Conservation (phyloP, 2,329 filamentous ascomycete genomes). For the Fusarium sp. region DNA sequence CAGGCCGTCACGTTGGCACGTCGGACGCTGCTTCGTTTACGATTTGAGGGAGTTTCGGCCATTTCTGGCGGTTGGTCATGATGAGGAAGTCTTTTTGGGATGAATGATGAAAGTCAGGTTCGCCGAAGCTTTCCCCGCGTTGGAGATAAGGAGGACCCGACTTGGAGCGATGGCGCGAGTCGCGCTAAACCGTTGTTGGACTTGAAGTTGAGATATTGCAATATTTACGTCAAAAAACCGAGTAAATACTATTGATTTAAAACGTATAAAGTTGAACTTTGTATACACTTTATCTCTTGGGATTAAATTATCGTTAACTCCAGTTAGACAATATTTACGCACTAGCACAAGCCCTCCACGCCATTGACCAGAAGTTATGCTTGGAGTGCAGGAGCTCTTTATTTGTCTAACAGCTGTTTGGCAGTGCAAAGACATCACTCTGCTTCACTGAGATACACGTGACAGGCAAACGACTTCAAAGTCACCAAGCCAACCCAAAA, state of each 20-base stretch:
- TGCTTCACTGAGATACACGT: not conserved
- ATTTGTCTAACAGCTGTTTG: not conserved
- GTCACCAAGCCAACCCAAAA: too few relatives aligned
- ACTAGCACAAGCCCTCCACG: too few relatives aligned
- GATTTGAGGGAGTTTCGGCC: not conserved
- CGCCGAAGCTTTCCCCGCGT: not conserved
- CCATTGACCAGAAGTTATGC: too few relatives aligned
- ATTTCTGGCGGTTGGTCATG: not conserved
- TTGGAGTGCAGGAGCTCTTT: fast-evolving
- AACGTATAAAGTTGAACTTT: too few relatives aligned
- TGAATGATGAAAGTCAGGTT: not conserved
- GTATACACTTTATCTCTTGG: too few relatives aligned
- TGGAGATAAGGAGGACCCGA: not conserved
- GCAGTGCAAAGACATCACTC: not conserved
- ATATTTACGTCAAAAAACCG: too few relatives aligned
- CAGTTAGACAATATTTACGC: too few relatives aligned
- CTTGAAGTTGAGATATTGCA: not conserved
- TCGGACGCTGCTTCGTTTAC: slow-evolving; percentile 22
- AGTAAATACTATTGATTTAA: too few relatives aligned
- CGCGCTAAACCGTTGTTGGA: not conserved
- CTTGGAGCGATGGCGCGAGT: not conserved
- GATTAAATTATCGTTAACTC: too few relatives aligned
- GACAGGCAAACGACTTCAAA: too few relatives aligned
- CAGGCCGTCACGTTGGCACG: slow-evolving; percentile 37
- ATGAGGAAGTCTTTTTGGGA: not conserved